Conservation (phyloP, 257 asterid species). For the Agastache rugosa region DNA sequence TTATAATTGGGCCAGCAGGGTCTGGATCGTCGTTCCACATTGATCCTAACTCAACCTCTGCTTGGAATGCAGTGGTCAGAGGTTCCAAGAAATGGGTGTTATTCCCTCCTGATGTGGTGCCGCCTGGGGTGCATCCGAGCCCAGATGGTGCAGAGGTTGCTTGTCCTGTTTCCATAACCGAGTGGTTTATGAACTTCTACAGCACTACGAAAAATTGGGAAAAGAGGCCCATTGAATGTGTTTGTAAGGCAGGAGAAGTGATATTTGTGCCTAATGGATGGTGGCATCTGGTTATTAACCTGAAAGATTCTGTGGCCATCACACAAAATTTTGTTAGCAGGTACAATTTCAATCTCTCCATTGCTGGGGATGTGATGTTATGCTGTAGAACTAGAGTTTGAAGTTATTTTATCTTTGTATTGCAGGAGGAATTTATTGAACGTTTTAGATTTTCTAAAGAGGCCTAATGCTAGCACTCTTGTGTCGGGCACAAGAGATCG, state of each 20-base stretch:
- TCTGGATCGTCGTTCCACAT: constrained; percentile 99
- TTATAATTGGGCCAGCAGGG: constrained; percentile 94
- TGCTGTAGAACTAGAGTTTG: constrained; percentile 20
- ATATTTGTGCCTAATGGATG: constrained; percentile 96
- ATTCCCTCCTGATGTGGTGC: constrained; percentile 94
- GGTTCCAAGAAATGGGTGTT: constrained; percentile 97
- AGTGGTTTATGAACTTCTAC: constrained; percentile 99
- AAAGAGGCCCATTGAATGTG: constrained; percentile 83
- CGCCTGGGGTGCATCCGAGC: constrained; percentile 98
- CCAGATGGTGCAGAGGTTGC: constrained; percentile 98
- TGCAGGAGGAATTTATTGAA: constrained; percentile 89
- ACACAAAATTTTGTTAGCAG: constrained; percentile 97
- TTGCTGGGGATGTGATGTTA: constrained; percentile 19
- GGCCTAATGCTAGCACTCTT: constrained; percentile 85
- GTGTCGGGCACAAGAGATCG: constrained; percentile 95
- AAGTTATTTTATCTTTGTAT: constrained; percentile 4
- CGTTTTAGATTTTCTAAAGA: constrained; percentile 81
- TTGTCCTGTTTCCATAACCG: constrained; percentile 91
- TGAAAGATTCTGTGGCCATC: constrained; percentile 94
- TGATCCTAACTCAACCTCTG: constrained; percentile 98
- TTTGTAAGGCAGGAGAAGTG: constrained; percentile 95
- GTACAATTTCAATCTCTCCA: constrained; percentile 49
- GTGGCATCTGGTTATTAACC: constrained; percentile 99
- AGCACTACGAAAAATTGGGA: constrained; percentile 65
- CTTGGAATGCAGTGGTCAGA: constrained; percentile 95